Evolutionary conservation across 75 land plant genomes (phyloP), one percentile per base, ranked within the genome.

Genomic region (Pinus albicaulis): DNA sequence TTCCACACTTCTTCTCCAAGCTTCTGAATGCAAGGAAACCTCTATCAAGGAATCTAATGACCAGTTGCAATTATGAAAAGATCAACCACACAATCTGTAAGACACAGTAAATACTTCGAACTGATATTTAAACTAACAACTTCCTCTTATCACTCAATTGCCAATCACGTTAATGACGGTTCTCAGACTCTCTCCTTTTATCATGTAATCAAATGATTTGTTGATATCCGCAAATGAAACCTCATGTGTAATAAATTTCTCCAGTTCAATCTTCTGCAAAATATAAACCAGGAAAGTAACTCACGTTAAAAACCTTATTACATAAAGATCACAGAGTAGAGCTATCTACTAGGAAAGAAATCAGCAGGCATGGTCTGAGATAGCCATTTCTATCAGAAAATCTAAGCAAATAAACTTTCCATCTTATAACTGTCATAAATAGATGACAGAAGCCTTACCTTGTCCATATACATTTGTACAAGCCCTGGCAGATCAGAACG

Each of bases 161-260:
- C 48, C 48, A 44, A 44, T 44, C 92, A 90, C 79, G 59, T 74
- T 78, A 38, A 94, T 90, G 23, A 93, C 84, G 80, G 92, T 91
- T 10, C 99, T 81, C 14, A 96, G 84, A 57, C 94, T 61, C 28
- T 88, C 89, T 16, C 99, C 99, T 70, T 78, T 48, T 3, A 80
- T 78, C 86, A 95, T 82, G 73, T 78, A 76, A 0, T 88, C 87
- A 70, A 95, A 93, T 0, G 98, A 96, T 61, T 95, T 84, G 86
- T 95, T 95, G 75, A 95, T 95, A 41, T 95, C 83, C 0, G 90
- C 82, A 77, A 95, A 89, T 0, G 89, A 71, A 20, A 93, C 72
- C 12, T 62, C 59, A 36, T 95, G 93, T 1, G 98, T 95, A 56
- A 95, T 89, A 85, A 93, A 95, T n/a, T 92, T 89, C 69, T 95